These are phyloP conservation scores for Candida tunisiensis DNA, from an alignment of 1,139 yeast species.

Conservation along the genomic window DNA sequence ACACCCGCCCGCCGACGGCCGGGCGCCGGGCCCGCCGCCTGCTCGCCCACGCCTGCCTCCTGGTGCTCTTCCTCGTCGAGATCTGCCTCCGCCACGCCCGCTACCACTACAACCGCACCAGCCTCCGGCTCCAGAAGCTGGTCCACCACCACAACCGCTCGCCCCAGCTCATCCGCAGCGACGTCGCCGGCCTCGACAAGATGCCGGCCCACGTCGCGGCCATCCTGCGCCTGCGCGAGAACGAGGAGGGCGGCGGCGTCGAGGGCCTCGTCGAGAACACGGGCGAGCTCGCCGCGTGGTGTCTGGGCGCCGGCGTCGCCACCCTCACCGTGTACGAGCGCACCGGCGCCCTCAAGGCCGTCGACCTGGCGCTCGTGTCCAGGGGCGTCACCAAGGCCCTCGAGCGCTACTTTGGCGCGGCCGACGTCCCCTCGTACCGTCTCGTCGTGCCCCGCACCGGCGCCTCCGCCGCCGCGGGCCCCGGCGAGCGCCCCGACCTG, in stretches of 20 bases:
- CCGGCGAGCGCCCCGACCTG: conserved; percentile 26
- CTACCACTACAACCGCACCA: conserved; percentile 30
- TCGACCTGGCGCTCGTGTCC: conserved; percentile 31
- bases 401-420: conserved; percentile 58
- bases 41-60: conserved; percentile 6
- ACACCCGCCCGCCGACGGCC: no score
- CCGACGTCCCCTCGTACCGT: conserved; percentile 40
- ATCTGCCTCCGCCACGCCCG: conserved; percentile 5
- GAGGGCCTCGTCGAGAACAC: conserved; percentile 67
- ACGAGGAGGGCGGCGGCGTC: conserved; percentile 76
- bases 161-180: conserved; percentile 76
- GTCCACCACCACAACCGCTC: conserved; percentile 70
- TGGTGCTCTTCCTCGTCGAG: conserved; percentile 6
- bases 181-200: conserved; percentile 53
- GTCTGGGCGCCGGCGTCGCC: conserved; percentile 67
- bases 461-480: neutral
- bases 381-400: conserved; percentile 44
- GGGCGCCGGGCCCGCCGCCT: no score
- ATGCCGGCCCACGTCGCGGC: conserved; percentile 66
- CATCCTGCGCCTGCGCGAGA: conserved; percentile 52
- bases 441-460: conserved; percentile 23
- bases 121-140: conserved; percentile 41
- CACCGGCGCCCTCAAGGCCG: conserved; percentile 46
- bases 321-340: conserved; percentile 63
- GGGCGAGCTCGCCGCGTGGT: conserved; percentile 75